phyloP scores from a whole-genome alignment of 1,284 basidiomycete species.

The Ustanciosporium gigantosporum region DNA sequence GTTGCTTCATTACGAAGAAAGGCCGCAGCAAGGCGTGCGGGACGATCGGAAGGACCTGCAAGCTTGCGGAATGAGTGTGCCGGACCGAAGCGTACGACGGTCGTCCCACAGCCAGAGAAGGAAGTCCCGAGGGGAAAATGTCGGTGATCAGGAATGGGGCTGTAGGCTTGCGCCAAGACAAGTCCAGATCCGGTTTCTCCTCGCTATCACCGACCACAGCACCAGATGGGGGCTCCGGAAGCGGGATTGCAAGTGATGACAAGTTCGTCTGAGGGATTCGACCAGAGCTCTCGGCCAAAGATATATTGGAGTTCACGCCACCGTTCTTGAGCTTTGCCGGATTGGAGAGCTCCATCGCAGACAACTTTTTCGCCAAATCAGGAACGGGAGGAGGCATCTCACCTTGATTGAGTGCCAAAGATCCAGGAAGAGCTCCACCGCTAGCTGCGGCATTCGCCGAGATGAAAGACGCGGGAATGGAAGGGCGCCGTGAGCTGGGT shows the following conservation, averaged over 20 bases:
- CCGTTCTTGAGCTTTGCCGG: neutral
- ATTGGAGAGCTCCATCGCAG: conserved; percentile 18
- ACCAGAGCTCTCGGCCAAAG: neutral
- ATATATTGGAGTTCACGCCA: neutral
- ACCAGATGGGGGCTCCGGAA: conserved; percentile 6
- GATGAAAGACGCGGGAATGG: conserved; percentile 41
- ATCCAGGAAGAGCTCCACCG: neutral
- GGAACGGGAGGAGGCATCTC: conserved; percentile 33
- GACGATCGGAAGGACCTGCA: neutral
- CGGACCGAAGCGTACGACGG: conserved; percentile 33
- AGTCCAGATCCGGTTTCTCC: neutral
- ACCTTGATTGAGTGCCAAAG: conserved; percentile 1
- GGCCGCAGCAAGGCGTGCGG: conserved; percentile 25
- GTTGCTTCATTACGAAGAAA: conserved; percentile 24
- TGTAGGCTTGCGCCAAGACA: neutral
- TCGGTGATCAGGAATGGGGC: conserved; percentile 35
- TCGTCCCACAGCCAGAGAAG: conserved; percentile 33
- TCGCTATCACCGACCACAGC: neutral
- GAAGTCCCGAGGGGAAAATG: conserved; percentile 45
- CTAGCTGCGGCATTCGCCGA: conserved; percentile 8
- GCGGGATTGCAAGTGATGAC: conserved; percentile 14
- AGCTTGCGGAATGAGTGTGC: neutral
- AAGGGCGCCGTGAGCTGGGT: conserved; percentile 35
- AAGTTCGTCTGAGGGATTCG: conserved; percentile 1
- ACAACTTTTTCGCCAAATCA: conserved; percentile 35